Conservation (phyloP, 345 rosid species). For the Erysimum cheiranthoides region DNA sequence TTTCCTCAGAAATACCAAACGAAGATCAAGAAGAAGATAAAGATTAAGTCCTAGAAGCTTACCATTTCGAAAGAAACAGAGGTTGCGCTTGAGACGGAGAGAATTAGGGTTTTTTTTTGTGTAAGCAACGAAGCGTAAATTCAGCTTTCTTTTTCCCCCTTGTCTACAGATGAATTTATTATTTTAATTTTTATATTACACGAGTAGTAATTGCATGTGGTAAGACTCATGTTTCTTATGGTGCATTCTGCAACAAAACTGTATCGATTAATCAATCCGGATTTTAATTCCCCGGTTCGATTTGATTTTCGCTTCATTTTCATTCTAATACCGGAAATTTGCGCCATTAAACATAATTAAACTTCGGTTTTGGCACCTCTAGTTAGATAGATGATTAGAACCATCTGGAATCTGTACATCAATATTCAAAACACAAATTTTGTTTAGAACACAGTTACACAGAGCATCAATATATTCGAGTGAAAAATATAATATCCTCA, state of each 20-base stretch:
- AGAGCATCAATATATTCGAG: background rate
- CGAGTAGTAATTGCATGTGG: slow-evolving; percentile 10
- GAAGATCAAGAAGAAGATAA: background rate
- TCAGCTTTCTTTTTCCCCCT: slow-evolving; percentile 16
- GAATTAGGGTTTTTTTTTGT: slow-evolving; percentile 43
- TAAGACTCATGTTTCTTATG: slow-evolving; percentile 28
- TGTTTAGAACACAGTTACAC: background rate
- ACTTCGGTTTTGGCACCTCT: too few species aligned
- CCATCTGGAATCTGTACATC: background rate
- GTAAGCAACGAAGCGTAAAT: slow-evolving; percentile 21
- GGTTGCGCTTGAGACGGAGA: slow-evolving; percentile 32
- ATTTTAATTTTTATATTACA: slow-evolving; percentile 4
- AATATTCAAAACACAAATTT: background rate
- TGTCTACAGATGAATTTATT: slow-evolving; percentile 21
- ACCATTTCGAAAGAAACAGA: slow-evolving; percentile 38
- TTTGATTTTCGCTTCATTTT: background rate
- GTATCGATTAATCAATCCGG: background rate
- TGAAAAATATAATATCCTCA: slow-evolving; percentile 7
- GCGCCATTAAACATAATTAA: background rate
- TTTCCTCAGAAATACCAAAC: background rate
- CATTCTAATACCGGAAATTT: background rate
- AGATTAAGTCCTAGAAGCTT: slow-evolving; percentile 7
- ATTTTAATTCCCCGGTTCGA: background rate
- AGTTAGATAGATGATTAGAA: too few species aligned
- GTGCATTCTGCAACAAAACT: background rate